A percentile compares a stretch with the other conserved stretches of the same genome.
phyloP scores from a whole-genome alignment of 805 yeast species.

The Candida sanyiensis region DNA sequence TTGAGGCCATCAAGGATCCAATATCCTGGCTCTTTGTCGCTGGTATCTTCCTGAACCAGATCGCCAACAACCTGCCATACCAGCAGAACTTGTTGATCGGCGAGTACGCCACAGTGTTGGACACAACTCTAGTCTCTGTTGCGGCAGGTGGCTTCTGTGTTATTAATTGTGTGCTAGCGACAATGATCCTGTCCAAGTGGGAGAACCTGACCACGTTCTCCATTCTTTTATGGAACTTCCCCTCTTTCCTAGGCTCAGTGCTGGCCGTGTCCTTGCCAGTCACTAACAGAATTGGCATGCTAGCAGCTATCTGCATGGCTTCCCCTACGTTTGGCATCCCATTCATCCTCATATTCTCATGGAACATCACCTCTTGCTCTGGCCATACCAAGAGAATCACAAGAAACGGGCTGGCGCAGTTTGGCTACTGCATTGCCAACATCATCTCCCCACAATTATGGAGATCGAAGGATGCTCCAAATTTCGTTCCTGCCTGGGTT shows the following conservation, averaged over 20 bases:
- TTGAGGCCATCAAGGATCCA: slow-evolving; percentile 47
- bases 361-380: slow-evolving; percentile 33
- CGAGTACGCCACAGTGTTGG: too few relatives aligned
- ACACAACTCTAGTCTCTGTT: slow-evolving; percentile 47
- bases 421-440: slow-evolving; percentile 43
- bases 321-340: slow-evolving; percentile 40
- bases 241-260: slow-evolving; percentile 41
- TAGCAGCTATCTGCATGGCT: slow-evolving; percentile 45
- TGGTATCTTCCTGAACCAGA: slow-evolving; percentile 39
- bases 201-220: slow-evolving; percentile 35
- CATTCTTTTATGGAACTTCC: slow-evolving; percentile 34
- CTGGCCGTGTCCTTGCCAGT: slow-evolving; percentile 41
- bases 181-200: slow-evolving; percentile 24
- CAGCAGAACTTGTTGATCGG: slow-evolving; percentile 47
- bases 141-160: slow-evolving; percentile 48
- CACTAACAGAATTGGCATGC: slow-evolving; percentile 38
- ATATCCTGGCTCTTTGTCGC: slow-evolving; percentile 38
- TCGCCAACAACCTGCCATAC: slow-evolving; percentile 49
- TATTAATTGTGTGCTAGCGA: slow-evolving; percentile 35
- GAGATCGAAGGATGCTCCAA: slow-evolving; percentile 42
- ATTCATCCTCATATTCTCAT: slow-evolving; percentile 33
- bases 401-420: slow-evolving; percentile 40
- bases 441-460: slow-evolving; percentile 54
- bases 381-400: slow-evolving; percentile 48
- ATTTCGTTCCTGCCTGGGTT: slow-evolving; percentile 44